A percentile compares a stretch with the other conserved stretches of the same genome.
These are phyloP conservation scores for Gossypium arboreum DNA, from an alignment of 345 rosid genomes.

Conservation along the genomic window DNA sequence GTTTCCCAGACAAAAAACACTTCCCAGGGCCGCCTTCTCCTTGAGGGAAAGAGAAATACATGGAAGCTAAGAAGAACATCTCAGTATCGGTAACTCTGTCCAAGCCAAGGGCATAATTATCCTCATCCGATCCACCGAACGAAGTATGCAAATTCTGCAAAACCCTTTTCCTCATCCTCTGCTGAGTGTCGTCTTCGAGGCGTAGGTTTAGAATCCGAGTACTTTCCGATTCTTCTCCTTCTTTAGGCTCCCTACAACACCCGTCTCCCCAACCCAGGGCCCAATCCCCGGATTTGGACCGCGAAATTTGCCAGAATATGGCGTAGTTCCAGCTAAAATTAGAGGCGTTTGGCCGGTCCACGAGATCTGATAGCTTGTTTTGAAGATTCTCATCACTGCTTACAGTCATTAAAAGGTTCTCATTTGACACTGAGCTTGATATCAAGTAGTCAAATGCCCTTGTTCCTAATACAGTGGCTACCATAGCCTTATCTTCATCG, in stretches of 20 bases:
- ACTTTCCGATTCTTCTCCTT: constrained; percentile 64
- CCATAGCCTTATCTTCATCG: constrained; percentile 69
- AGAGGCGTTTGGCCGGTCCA: constrained; percentile 62
- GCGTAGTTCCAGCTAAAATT: constrained; percentile 98
- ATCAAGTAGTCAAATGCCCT: constrained; percentile 69
- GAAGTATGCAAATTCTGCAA: constrained; percentile 74
- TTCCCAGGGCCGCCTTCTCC: constrained; percentile 94
- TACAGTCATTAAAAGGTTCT: constrained; percentile 51
- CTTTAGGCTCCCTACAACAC: constrained; percentile 81
- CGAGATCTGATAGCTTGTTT: constrained; percentile 86
- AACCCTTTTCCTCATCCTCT: constrained; percentile 85
- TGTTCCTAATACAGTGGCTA: constrained; percentile 69
- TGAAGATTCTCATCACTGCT: constrained; percentile 72
- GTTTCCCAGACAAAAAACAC: constrained; percentile 73
- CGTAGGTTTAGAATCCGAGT: constrained; percentile 30
- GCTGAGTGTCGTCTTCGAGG: constrained; percentile 55
- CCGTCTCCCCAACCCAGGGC: constrained; percentile 99
- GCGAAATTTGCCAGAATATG: constrained; percentile 87
- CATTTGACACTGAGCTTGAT: constrained; percentile 62
- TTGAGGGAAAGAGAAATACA: constrained; percentile 90
- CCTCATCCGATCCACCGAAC: constrained; percentile 92
- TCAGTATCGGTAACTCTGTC: constrained; percentile 91
- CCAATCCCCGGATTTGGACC: constrained; percentile 78
- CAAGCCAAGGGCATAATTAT: constrained; percentile 68
- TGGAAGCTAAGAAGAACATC: constrained; percentile 88